Evolutionary conservation across 1,139 yeast species (phyloP).

Genomic region (Hansenula lynferdii): DNA sequence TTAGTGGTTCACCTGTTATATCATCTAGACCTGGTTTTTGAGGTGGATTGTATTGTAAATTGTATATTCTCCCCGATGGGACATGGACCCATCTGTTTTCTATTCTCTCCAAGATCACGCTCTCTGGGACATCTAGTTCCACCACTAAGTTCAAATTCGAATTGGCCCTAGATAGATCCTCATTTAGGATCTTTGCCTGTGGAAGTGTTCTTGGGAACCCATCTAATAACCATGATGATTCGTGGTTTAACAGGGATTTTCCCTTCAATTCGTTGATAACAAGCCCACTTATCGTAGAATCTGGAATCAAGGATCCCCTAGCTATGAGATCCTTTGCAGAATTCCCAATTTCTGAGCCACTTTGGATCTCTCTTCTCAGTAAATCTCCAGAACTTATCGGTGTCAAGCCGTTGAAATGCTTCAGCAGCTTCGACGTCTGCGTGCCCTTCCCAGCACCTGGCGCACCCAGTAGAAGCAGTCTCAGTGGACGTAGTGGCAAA

Average conservation of each 20-base stretch:
- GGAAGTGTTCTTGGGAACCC: conserved; percentile 83
- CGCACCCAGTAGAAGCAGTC: conserved; percentile 78
- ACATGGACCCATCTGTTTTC: conserved; percentile 83
- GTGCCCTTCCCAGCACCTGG: conserved; percentile 98
- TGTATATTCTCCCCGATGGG: conserved; percentile 84
- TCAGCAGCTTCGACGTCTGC: conserved; percentile 61
- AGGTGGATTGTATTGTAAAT: conserved; percentile 85
- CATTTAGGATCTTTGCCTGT: conserved; percentile 64
- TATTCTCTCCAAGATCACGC: conserved; percentile 72
- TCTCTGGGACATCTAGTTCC: conserved; percentile 78
- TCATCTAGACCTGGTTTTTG: conserved; percentile 77
- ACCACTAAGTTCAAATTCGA: conserved; percentile 66
- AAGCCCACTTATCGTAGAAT: conserved; percentile 56
- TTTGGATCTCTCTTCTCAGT: conserved; percentile 60
- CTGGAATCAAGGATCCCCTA: conserved; percentile 71
- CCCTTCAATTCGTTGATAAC: conserved; percentile 45
- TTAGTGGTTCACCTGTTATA: conserved; percentile 79
- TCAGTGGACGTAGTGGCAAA: conserved; percentile 36
- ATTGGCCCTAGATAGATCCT: conserved; percentile 33
- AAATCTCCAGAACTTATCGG: conserved; percentile 84
- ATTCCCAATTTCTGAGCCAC: conserved; percentile 50
- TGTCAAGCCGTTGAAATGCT: conserved; percentile 41
- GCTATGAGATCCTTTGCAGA: conserved; percentile 53
- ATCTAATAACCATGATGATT: conserved; percentile 70
- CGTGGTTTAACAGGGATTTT: conserved; percentile 40